Evolutionary conservation across 495 filamentous ascomycete genomes (phyloP), one percentile per base, ranked within the genome.

Genomic region (Penicillium coffeae): DNA sequence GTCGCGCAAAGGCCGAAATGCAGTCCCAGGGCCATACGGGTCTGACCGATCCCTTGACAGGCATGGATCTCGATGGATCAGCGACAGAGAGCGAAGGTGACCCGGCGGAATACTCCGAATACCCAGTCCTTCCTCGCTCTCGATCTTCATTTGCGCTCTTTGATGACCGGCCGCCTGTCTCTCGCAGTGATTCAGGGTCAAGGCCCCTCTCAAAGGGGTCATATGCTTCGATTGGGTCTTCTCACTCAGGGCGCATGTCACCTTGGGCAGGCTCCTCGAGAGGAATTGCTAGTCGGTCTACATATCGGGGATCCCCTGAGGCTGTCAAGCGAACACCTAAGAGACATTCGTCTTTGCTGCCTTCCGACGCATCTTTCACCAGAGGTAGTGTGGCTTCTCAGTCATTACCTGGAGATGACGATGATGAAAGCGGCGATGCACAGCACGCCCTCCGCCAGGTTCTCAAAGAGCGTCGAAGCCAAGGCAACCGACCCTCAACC

Each of bases 381-480:
- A 62, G 66, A 21, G 59, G 63, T 15, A 66, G 69, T 25, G 54
- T 63, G 4, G 80, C 84, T 22, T 76, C 76, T 2, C 79, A 81
- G 51, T 82, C 80, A 18, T 65, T 83, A 8, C 66, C 80, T 32
- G 72, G 73, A 18, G 59, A 65, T 18, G 72, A n/a, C n/a, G n/a
- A 76, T 4, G 67, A 82, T 46, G 65, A 75, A 47, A 68, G 71
- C 54, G 75, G 81, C 52, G 76, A 76, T 64, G 71, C 79, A 49
- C 62, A 81, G 59, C 63, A 79, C 57, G 88, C 88, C 47, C 68
- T 94, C 22, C 83, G 84, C 21, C 88, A 87, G 64, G 76, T 94
- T 14, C 70, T 87, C 14, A 82, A 86, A 60, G 79, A 74, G 34
- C 77, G 85, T 18, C 77, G 85, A 18, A 63, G 68, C 21, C 79